A percentile compares a stretch with the other conserved stretches of the same genome.
Evolutionary conservation across 352 stramenopile genomes (phyloP).

Genomic region (Pythium sp.): DNA sequence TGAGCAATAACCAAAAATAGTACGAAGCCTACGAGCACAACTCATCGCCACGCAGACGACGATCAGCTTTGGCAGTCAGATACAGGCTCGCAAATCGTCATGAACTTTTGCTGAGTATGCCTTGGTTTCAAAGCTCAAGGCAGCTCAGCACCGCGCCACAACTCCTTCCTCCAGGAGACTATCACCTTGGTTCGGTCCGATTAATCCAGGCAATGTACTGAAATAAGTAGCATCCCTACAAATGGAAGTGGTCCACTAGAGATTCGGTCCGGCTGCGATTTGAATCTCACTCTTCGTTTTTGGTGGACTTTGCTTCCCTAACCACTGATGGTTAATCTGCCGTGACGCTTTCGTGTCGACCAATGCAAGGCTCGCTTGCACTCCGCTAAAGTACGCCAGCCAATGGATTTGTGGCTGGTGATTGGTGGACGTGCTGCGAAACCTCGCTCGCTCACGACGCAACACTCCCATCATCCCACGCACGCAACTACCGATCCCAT

Average conservation of each 20-base stretch:
- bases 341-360: slow-evolving; percentile 12
- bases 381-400: not conserved
- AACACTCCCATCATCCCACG: slow-evolving; percentile 2
- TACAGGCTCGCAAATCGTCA: not conserved
- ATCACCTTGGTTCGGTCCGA: not conserved
- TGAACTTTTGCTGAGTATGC: not conserved
- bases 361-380: not conserved
- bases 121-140: not conserved
- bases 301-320: not conserved
- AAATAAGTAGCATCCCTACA: not conserved
- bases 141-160: not conserved
- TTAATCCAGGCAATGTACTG: not conserved
- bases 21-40: not conserved
- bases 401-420: not conserved
- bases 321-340: not conserved
- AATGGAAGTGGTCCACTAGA: not conserved
- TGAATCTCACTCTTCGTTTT: slow-evolving; percentile 6
- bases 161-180: too few species aligned
- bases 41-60: not conserved
- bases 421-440: not conserved
- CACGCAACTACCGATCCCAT: not conserved
- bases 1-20: not conserved
- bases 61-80: not conserved
- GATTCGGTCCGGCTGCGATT: slow-evolving; percentile 8
- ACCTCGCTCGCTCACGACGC: not conserved